These are phyloP conservation scores for Santalum album DNA, from an alignment of 164 flowering plant species.

Conservation along the genomic window DNA sequence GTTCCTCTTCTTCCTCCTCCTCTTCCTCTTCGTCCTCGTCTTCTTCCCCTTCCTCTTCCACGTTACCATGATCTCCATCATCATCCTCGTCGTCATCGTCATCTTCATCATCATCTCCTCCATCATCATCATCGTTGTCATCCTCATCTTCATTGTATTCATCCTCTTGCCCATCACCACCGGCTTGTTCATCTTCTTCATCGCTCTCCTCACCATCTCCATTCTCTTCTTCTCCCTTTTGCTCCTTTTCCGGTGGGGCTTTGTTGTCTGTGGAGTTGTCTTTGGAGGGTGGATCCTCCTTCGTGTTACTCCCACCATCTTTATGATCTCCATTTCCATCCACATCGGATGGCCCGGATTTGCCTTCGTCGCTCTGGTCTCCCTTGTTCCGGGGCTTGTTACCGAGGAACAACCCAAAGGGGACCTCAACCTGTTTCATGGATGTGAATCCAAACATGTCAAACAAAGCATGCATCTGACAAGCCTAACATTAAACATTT, in stretches of 20 bases:
- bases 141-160: constrained; percentile 9
- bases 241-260: constrained; percentile 22
- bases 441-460: too few species aligned
- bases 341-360: constrained; percentile 21
- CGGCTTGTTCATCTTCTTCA: constrained; percentile 15
- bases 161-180: constrained; percentile 20
- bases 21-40: constrained; percentile 23
- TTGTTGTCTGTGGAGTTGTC: constrained; percentile 21
- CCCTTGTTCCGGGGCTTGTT: constrained; percentile 13
- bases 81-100: constrained; percentile 28
- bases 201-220: constrained; percentile 16
- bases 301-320: constrained; percentile 6
- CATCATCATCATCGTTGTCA: constrained; percentile 22
- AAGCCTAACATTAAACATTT: too few species aligned
- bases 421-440: constrained; percentile 27
- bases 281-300: constrained; percentile 24
- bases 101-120: constrained; percentile 21
- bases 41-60: constrained; percentile 18
- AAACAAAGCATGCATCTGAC: too few species aligned
- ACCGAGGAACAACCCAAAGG: constrained; percentile 4
- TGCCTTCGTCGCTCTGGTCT: constrained; percentile 7
- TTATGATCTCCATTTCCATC: too few species aligned
- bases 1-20: constrained; percentile 49
- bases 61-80: constrained; percentile 23
- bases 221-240: too few species aligned